Evolutionary conservation across 768 basidiomycete genomes (phyloP), one percentile per base, ranked within the genome.

Genomic region (Cubamyces lactineus): DNA sequence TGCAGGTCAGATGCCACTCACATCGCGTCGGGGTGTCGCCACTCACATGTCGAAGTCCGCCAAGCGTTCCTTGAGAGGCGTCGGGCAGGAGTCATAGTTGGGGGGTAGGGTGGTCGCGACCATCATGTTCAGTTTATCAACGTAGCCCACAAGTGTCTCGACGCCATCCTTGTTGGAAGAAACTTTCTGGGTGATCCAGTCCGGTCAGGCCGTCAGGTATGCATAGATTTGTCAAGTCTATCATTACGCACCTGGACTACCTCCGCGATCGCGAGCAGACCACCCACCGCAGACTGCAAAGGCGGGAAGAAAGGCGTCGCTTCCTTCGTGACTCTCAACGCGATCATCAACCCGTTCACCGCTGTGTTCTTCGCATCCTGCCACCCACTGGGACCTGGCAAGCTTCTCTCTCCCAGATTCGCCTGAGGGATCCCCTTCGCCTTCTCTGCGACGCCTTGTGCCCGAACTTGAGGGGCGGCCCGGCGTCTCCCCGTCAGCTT

Each of bases 281-380:
- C 52, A 8, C 52, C 52, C 9, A 19, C 39, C 12, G 39, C 52
- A 9, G 52, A 53, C 52, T 53, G 52, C 23, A 53, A 13, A 41
- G 39, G 52, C 7, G 52, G 52, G 52, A 53, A 53, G 23, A 53
- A 15, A 3, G 52, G 21, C 2, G 39, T 53, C 2, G 52, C 52
- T 12, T 53, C 52, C 52, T 41, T 53, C n/a, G 52, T 53, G 1
- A 53, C 52, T 40, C 26, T 41, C 39, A 53, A 16, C 2, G 52
- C 52, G n/a, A 24, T 23, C 21, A 53, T 24, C 39, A 53, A 23
- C 16, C 39, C 52, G 21, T 53, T 21, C 52, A 53, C 40, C 11
- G 52, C 52, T 5, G 12, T 42, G 21, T 53, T 38, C 26, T 51
- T 51, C 28, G 13, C 26, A 9, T 51, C 15, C 30, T 34, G 23